Evolutionary conservation across 2,329 filamentous ascomycete species (phyloP).

Genomic region (Ceratocystis albifundus): DNA sequence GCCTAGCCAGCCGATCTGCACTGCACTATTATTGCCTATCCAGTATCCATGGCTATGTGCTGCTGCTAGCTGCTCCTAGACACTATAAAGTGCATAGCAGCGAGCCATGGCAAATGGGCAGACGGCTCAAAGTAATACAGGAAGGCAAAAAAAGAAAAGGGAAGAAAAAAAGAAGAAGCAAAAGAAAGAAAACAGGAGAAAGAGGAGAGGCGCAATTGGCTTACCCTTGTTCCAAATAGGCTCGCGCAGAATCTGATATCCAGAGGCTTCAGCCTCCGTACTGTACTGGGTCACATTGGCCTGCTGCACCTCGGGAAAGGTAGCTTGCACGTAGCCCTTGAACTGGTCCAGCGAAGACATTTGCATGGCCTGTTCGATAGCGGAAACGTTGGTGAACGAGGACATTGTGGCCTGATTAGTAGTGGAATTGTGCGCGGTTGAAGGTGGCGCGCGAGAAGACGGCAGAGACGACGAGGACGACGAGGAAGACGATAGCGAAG

Average conservation of each 20-base stretch:
- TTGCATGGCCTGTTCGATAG: constrained; percentile 50
- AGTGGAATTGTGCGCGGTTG: constrained; percentile 38
- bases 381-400: constrained; percentile 44
- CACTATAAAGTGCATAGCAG: background rate
- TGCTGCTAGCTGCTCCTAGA: too few relatives aligned
- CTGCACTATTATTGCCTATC: too few relatives aligned
- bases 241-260: constrained; percentile 51
- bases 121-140: constrained; percentile 7
- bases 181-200: constrained; percentile 1
- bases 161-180: constrained; percentile 16
- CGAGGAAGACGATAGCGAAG: background rate
- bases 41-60: too few relatives aligned
- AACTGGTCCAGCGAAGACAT: constrained; percentile 49
- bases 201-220: constrained; percentile 25
- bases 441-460: constrained; percentile 29
- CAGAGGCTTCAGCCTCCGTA: constrained; percentile 40
- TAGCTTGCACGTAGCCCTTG: constrained; percentile 47
- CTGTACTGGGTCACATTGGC: constrained; percentile 43
- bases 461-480: constrained; percentile 27
- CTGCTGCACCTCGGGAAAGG: constrained; percentile 47
- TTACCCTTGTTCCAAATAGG: constrained; percentile 56
- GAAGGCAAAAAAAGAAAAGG: background rate
- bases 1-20: too few relatives aligned
- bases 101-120: background rate
- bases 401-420: constrained; percentile 40